Conservation (phyloP, 768 basidiomycete genomes). For the Coprinopsis strossmayeri region DNA sequence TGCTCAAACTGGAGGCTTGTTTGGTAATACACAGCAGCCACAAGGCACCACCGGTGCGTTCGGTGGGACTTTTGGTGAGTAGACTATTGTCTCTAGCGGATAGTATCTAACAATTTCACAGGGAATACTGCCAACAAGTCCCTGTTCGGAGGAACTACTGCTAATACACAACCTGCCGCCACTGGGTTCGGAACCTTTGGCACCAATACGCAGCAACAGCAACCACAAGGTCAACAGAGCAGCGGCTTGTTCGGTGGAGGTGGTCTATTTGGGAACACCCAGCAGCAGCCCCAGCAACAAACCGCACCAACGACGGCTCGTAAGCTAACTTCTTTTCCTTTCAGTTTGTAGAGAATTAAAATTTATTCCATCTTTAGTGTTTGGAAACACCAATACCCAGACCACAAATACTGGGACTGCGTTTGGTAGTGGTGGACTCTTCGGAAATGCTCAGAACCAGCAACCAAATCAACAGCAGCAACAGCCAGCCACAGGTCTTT, state of each 20-base stretch:
- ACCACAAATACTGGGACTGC: conserved; percentile 10
- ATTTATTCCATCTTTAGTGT: conserved; percentile 4
- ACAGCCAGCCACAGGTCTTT: conserved; percentile 38
- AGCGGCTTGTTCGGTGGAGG: conserved; percentile 22
- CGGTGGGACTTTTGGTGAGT: conserved; percentile 26
- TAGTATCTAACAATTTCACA: background rate
- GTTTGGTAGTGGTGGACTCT: conserved; percentile 20
- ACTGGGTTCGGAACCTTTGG: conserved; percentile 30
- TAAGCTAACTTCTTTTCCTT: background rate
- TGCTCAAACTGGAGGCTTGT: conserved; percentile 25
- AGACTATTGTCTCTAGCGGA: background rate
- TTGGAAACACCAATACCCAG: conserved; percentile 10
- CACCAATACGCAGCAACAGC: conserved; percentile 19
- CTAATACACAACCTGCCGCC: conserved; percentile 19
- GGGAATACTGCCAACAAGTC: conserved; percentile 21
- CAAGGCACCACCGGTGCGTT: conserved; percentile 27
- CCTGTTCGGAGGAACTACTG: conserved; percentile 27
- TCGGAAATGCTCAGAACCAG: conserved; percentile 43
- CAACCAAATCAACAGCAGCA: conserved; percentile 31
- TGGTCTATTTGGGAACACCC: conserved; percentile 14
- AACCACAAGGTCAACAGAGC: conserved; percentile 11
- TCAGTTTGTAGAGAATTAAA: background rate
- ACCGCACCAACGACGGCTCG: conserved; percentile 9
- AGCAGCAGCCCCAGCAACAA: conserved; percentile 28
- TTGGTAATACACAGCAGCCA: conserved; percentile 25